Percentiles rank a stretch among this genome's conserved stretches.
phyloP scores from a whole-genome alignment of 768 basidiomycete genomes.

The Mycena belliarum region DNA sequence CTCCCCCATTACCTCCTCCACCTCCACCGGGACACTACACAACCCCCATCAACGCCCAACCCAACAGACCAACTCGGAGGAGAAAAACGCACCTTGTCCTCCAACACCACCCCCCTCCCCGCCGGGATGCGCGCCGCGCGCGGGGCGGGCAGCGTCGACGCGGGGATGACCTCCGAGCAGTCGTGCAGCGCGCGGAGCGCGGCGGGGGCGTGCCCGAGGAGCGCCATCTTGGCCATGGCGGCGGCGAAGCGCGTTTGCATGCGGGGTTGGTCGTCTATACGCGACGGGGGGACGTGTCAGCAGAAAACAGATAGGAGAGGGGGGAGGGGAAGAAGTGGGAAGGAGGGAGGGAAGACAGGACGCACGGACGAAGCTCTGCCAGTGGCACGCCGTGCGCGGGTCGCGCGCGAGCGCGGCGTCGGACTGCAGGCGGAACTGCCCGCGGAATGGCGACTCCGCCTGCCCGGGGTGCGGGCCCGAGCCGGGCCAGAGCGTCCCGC shows the following conservation, averaged over 20 bases:
- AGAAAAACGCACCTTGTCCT: too few species aligned
- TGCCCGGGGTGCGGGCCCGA: slow-evolving; percentile 23
- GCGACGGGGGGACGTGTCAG: too few species aligned
- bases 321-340: neutral
- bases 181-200: slow-evolving; percentile 23
- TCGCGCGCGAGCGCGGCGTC: slow-evolving; percentile 27
- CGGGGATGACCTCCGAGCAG: slow-evolving; percentile 32
- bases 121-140: too few species aligned
- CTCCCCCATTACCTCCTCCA: too few species aligned
- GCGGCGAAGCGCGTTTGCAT: slow-evolving; percentile 22
- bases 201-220: slow-evolving; percentile 26
- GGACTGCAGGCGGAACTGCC: slow-evolving; percentile 36
- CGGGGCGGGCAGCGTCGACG: neutral
- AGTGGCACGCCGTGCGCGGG: slow-evolving; percentile 32
- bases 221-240: slow-evolving; percentile 31
- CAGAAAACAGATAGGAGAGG: too few species aligned
- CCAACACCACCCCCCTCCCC: too few species aligned
- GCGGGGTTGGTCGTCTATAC: slow-evolving; percentile 12
- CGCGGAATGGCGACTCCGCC: slow-evolving; percentile 27
- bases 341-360: neutral
- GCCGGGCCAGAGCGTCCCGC: slow-evolving; percentile 6
- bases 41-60: too few species aligned
- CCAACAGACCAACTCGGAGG: too few species aligned
- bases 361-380: slow-evolving; percentile 30
- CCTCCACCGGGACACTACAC: too few species aligned